Base-by-base conservation (phyloP, 805 yeast species). In the Vanderwaltozyma verrucispora region DNA sequence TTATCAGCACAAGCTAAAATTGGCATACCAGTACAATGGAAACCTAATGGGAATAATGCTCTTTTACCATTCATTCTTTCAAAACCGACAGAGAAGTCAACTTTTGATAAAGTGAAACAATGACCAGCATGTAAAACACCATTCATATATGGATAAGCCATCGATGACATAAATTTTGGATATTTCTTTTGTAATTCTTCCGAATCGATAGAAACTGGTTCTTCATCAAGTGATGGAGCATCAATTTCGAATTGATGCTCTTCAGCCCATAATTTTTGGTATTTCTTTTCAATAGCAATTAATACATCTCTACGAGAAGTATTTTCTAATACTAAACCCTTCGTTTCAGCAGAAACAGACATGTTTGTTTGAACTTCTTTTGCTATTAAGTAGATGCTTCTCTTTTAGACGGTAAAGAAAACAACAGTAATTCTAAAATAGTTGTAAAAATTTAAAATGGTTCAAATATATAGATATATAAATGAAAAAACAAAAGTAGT, bases 21-120 rank as follows among this genome's bases (percentile, higher is more conserved):
- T 38, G 98, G 97, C 96, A 92, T 82, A 71, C 98, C 98, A 26
- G 98, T 92, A 74, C 98, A 92, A 65, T 92, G 98, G 80, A 89
- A 92, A 35, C 98, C 98, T 40, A 92, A 72, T 36, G 98, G 97
- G 67, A 85, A 92, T 43, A 88, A 68, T 27, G 96, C 95, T 51
- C 82, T 74, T 64, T 81, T 85, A 48, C 96, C 97, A 55, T 73
- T 73, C 89, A 92, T 82, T 65, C 96, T 78, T 68, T 92, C 95
- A 57, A 81, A 92, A 38, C 97, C 97, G 39, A 83, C 71, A 32
- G 88, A 79, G 59, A 80, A 92, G 62, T 92, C 98, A 36, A 77
- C 89, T 66, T 92, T 92, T 37, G 96, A 85, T 46, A 89, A 69
- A 27, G 97, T 92, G 69, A 89, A 92, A 50, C 87, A 77, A 63